Percentiles rank a stretch among this genome's conserved stretches.
These are phyloP conservation scores for Poa pratensis DNA, from an alignment of 176 grass and related monocot species.

Conservation along the genomic window DNA sequence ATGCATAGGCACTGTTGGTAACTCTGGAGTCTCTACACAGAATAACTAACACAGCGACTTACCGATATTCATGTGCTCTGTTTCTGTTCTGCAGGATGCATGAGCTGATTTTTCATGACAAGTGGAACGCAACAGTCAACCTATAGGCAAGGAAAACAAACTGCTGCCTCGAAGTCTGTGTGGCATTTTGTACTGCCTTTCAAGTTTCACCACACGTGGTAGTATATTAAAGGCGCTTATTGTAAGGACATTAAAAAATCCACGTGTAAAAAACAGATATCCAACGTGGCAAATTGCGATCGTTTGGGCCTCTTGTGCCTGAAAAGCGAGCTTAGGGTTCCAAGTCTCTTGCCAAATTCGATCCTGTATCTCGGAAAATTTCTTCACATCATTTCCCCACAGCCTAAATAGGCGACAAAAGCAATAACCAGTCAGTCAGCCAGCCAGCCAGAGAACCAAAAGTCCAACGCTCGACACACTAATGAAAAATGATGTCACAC, in stretches of 20 bases:
- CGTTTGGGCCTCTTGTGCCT: background rate
- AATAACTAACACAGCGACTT: too few relatives aligned
- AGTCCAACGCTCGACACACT: background rate
- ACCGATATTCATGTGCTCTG: background rate
- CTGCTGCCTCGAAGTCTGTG: background rate
- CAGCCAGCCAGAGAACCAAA: background rate
- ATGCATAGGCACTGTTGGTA: too few relatives aligned
- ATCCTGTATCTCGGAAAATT: slow-evolving; percentile 53
- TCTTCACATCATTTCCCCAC: slow-evolving; percentile 81
- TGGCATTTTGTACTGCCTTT: background rate
- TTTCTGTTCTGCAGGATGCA: too few relatives aligned
- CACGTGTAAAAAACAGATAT: background rate
- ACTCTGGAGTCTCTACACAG: too few relatives aligned
- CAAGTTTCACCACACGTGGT: background rate
- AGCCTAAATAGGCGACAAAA: slow-evolving; percentile 50
- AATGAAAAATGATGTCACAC: background rate
- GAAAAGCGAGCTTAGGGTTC: background rate
- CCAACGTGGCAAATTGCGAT: background rate
- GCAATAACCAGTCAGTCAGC: slow-evolving; percentile 31
- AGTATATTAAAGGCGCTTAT: background rate
- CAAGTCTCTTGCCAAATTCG: slow-evolving; percentile 40
- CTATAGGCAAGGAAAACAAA: background rate
- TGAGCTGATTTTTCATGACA: too few relatives aligned
- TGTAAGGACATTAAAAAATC: background rate
- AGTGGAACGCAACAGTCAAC: background rate